Evolutionary conservation across 768 basidiomycete genomes (phyloP).

Genomic region (Collybia sordida): DNA sequence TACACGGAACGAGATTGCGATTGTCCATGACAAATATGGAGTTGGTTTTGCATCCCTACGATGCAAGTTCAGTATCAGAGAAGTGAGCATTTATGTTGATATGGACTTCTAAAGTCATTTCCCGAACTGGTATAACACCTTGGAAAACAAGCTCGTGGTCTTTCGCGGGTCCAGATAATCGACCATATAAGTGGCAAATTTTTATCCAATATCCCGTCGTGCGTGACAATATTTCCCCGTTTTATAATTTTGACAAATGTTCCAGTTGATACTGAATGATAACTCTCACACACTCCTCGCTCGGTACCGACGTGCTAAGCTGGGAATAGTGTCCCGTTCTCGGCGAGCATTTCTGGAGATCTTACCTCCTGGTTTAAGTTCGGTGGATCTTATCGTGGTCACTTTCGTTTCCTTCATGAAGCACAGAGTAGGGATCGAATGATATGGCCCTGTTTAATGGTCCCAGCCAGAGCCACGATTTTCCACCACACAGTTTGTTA

Average conservation of each 20-base stretch:
- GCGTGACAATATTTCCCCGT: constrained; percentile 10
- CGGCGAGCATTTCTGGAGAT: constrained; percentile 30
- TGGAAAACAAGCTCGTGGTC: constrained; percentile 31
- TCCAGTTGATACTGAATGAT: constrained; percentile 31
- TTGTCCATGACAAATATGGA: constrained; percentile 19
- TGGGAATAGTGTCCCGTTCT: constrained; percentile 31
- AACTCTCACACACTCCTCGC: constrained; percentile 24
- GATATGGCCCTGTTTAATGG: no score
- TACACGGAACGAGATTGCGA: constrained; percentile 21
- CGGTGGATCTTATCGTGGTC: constrained; percentile 27
- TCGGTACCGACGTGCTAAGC: constrained; percentile 27
- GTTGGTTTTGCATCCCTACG: constrained; percentile 9
- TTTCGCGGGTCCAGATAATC: constrained; percentile 32
- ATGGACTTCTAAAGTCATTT: background rate
- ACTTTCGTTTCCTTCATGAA: constrained; percentile 28
- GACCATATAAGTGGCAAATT: constrained; percentile 38
- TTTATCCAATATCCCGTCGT: constrained; percentile 35
- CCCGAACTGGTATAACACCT: background rate
- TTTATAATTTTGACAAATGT: background rate
- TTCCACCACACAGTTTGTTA: no score
- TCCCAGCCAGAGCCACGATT: no score
- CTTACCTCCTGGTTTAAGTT: constrained; percentile 23
- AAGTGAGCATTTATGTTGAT: constrained; percentile 13
- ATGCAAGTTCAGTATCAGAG: constrained; percentile 9
- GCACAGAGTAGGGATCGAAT: constrained; percentile 14